Evolutionary conservation across 2,329 filamentous ascomycete species (phyloP).

Genomic region (Colletotrichum sp.): DNA sequence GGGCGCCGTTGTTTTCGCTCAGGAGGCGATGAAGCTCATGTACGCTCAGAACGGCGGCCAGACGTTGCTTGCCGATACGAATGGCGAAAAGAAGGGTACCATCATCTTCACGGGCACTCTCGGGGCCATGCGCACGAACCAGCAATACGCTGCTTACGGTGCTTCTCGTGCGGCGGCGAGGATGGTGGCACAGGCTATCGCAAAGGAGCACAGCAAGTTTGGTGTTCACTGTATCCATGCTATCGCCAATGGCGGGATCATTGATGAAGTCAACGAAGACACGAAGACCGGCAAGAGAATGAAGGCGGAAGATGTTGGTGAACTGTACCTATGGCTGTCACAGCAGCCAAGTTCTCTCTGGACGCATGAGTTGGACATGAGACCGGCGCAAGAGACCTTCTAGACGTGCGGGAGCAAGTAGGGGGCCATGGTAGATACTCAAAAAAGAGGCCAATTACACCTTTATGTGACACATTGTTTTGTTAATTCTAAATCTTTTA

Average conservation of each 20-base stretch:
- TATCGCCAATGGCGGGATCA: slow-evolving; percentile 60
- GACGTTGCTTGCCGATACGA: slow-evolving; percentile 44
- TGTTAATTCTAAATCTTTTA: not conserved
- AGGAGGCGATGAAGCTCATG: slow-evolving; percentile 55
- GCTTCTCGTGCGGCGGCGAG: slow-evolving; percentile 56
- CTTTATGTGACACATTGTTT: not conserved
- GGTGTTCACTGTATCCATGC: slow-evolving; percentile 65
- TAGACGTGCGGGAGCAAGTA: not conserved
- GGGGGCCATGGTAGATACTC: not conserved
- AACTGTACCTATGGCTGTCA: slow-evolving; percentile 54
- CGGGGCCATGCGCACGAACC: slow-evolving; percentile 57
- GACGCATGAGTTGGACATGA: slow-evolving; percentile 20
- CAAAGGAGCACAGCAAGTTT: slow-evolving; percentile 60
- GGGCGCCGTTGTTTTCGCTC: slow-evolving; percentile 60
- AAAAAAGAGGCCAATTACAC: not conserved
- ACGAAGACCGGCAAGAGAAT: slow-evolving; percentile 58
- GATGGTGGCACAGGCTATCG: slow-evolving; percentile 60
- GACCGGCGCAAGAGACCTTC: slow-evolving; percentile 20
- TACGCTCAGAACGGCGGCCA: slow-evolving; percentile 56
- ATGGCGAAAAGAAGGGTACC: slow-evolving; percentile 58
- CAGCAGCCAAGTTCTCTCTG: slow-evolving; percentile 21
- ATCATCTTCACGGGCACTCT: slow-evolving; percentile 63
- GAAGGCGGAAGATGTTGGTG: slow-evolving; percentile 61
- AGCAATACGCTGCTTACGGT: slow-evolving; percentile 60
- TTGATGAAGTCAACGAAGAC: slow-evolving; percentile 53